phyloP scores from a whole-genome alignment of 202 grass and related monocot species.

The Panicum hallii region DNA sequence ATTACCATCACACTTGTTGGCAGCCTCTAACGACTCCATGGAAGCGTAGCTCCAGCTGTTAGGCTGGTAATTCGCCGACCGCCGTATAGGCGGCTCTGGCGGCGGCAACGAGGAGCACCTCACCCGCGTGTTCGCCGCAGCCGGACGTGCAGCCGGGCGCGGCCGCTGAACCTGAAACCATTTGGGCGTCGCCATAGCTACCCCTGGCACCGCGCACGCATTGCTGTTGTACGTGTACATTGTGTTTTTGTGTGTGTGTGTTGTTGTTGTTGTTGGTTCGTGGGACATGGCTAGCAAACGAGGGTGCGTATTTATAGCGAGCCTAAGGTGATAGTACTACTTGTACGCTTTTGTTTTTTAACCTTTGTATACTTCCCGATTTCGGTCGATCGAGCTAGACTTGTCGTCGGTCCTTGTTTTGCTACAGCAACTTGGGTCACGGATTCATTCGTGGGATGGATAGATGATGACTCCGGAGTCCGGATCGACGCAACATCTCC shows the following conservation, averaged over 20 bases:
- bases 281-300: neutral
- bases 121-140: neutral
- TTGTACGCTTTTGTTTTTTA: too few relatives aligned
- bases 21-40: neutral
- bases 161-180: neutral
- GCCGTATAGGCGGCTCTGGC: neutral
- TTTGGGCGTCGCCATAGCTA: too few relatives aligned
- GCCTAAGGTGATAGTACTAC: too few relatives aligned
- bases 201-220: neutral
- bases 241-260: neutral
- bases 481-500: too few relatives aligned
- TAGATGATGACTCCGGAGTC: too few relatives aligned
- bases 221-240: neutral
- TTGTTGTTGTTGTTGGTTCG: neutral
- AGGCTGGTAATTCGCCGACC: slow-evolving; percentile 11
- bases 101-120: neutral
- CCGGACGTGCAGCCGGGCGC: neutral
- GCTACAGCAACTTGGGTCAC: too few relatives aligned
- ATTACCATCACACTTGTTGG: neutral
- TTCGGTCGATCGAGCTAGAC: too few relatives aligned
- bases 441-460: too few relatives aligned
- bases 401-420: too few relatives aligned
- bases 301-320: neutral
- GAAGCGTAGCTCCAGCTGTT: slow-evolving; percentile 1
- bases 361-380: too few relatives aligned